Percentiles rank a stretch among this genome's conserved stretches.
Evolutionary conservation across 192 early-diverging fungal genomes (phyloP).

Genomic region (Coemansia sp.): DNA sequence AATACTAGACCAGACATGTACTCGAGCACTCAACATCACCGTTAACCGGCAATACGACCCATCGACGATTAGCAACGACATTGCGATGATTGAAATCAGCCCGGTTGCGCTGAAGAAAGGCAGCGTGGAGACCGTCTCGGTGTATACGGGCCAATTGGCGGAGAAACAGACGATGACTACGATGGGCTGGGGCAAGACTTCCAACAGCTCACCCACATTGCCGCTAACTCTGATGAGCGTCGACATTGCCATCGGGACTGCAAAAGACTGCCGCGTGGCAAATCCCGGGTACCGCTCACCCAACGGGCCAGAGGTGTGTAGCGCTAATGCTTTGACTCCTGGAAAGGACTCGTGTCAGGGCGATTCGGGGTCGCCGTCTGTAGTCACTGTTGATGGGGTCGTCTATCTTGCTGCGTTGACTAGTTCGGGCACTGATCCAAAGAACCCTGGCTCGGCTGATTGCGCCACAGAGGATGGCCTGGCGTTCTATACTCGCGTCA

Average conservation of each 20-base stretch:
- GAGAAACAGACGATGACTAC: conserved; percentile 25
- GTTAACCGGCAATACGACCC: conserved; percentile 34
- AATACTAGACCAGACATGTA: conserved; percentile 17
- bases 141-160: conserved; percentile 27
- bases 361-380: conserved; percentile 41
- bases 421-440: conserved; percentile 34
- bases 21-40: conserved; percentile 13
- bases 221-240: conserved; percentile 25
- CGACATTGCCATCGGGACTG: conserved; percentile 22
- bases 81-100: conserved; percentile 35
- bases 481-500: conserved; percentile 46
- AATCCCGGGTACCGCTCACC: conserved; percentile 17
- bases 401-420: conserved; percentile 27
- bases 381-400: conserved; percentile 11
- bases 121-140: background rate
- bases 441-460: conserved; percentile 19
- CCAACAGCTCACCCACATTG: conserved; percentile 12
- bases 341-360: conserved; percentile 52
- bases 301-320: conserved; percentile 38
- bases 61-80: conserved; percentile 28
- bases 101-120: background rate
- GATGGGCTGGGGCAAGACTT: conserved; percentile 51
- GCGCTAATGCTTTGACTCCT: conserved; percentile 38
- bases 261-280: conserved; percentile 14
- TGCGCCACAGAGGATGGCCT: conserved; percentile 34